Evolutionary conservation across 2,329 filamentous ascomycete species (phyloP), one percentile per base, ranked within the genome.

Genomic region (Diplodia corticola): DNA sequence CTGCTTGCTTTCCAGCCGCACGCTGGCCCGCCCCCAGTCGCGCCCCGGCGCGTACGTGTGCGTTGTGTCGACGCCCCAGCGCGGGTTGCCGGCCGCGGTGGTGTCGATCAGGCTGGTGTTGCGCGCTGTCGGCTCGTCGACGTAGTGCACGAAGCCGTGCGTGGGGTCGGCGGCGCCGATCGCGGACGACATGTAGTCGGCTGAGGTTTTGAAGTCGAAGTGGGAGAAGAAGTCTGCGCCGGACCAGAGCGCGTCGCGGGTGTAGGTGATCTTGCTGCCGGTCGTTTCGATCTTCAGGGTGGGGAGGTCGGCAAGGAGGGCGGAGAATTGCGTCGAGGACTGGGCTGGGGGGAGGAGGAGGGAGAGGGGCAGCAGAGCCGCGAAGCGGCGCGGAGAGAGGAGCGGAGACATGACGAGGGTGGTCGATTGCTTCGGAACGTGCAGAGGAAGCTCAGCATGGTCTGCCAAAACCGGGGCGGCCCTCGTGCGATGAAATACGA

Each of bases 21-120:
- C 73, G 64, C 72, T 71, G 1, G 76, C 74, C 35, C 74, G 71
- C 12, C 76, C 64, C 49, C 48, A 53, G 26, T 54, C 49, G 7
- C 12, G 73, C 15, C 68, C 71, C 3, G 84, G 84, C 2, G 70
- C 83, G 7, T 81, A 81, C 30, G 48, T 51, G 55, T 76, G 72
- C 17, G 69, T 73, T 10, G 71, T 73, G 63, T 79, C 78, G 12
- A 76, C 74, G n/a, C 73, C 74, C 37, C 79, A 71, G 22, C 71
- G 69, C 15, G 69, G 64, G 24, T 35, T 68, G 28, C 67, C 68
- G 13, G 22, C 54, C 0, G 63, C 60, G 2, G 68, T 70, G 2
- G 69, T 68, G 69, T 70, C 70, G 49, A 74, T 74, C 50, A 74
- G 74, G 57, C 73, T 73, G 72, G 68, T 78, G 75, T 5, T 70